Conservation (phyloP, 805 yeast species). For the Zygotorulaspora chibaensis region DNA sequence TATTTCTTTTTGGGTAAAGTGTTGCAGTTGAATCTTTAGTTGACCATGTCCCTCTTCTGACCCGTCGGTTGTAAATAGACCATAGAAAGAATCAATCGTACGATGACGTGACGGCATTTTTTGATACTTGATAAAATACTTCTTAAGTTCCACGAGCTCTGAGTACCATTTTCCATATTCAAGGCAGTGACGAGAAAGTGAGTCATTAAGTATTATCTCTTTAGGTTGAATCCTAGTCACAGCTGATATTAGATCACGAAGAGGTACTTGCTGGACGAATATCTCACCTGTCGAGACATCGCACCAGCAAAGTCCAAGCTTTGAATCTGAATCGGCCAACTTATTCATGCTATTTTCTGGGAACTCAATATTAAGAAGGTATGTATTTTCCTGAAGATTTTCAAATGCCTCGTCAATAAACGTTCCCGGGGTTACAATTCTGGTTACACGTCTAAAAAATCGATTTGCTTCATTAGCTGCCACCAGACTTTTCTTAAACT, state of each 20-base stretch:
- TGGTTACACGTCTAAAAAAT: conserved; percentile 63
- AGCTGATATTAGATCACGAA: conserved; percentile 62
- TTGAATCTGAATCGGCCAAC: conserved; percentile 36
- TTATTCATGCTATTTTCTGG: conserved; percentile 45
- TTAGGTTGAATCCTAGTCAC: conserved; percentile 75
- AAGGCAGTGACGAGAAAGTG: conserved; percentile 38
- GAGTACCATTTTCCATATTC: conserved; percentile 51
- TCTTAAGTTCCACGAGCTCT: conserved; percentile 53
- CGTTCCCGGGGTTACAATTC: conserved; percentile 91
- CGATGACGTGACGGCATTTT: conserved; percentile 39
- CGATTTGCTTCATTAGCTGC: conserved; percentile 36
- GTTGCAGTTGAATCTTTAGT: conserved; percentile 25
- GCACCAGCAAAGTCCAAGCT: conserved; percentile 79
- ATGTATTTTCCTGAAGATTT: conserved; percentile 68
- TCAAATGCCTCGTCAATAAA: conserved; percentile 80
- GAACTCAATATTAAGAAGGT: conserved; percentile 58
- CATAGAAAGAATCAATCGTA: conserved; percentile 37
- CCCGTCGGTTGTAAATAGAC: conserved; percentile 35
- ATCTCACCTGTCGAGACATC: conserved; percentile 83
- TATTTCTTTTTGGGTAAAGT: conserved; percentile 45
- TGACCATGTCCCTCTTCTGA: conserved; percentile 23
- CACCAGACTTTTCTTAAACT: conserved; percentile 37
- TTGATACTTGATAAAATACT: conserved; percentile 56
- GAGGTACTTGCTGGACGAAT: conserved; percentile 58
- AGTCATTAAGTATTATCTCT: conserved; percentile 62